phyloP scores from a whole-genome alignment of 805 yeast genomes.

The Grigorovia humatica region DNA sequence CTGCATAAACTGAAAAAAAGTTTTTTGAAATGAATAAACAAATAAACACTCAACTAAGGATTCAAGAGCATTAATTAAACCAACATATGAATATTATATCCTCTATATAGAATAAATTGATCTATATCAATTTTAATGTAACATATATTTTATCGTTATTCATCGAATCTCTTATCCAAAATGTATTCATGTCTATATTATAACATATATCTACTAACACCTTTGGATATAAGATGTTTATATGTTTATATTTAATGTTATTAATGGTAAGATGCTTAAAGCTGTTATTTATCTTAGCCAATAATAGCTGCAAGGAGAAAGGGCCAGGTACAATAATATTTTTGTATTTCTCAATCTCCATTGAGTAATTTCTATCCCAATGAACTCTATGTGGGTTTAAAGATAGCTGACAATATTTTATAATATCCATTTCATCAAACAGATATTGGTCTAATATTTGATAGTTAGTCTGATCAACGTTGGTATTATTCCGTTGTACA shows the following conservation, averaged over 20 bases:
- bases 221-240: constrained; percentile 33
- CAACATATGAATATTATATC: not conserved
- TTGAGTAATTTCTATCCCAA: constrained; percentile 49
- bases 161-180: constrained; percentile 50
- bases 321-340: constrained; percentile 74
- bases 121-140: not conserved
- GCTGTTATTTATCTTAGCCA: constrained; percentile 38
- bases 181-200: constrained; percentile 7
- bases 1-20: constrained; percentile 1
- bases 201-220: constrained; percentile 13
- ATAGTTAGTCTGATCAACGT: not conserved
- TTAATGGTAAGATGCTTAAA: constrained; percentile 13
- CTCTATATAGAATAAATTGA: not conserved
- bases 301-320: constrained; percentile 47
- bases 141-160: constrained; percentile 1
- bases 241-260: constrained; percentile 34
- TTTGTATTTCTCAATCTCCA: constrained; percentile 46
- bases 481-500: not conserved
- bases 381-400: constrained; percentile 83
- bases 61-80: not conserved
- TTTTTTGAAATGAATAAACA: too few relatives aligned
- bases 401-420: constrained; percentile 62
- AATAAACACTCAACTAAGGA: too few relatives aligned
- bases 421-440: constrained; percentile 34
- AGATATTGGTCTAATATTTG: constrained; percentile 9